Base-by-base conservation (phyloP, 2,329 filamentous ascomycete genomes). In the Xylaria sp. region DNA sequence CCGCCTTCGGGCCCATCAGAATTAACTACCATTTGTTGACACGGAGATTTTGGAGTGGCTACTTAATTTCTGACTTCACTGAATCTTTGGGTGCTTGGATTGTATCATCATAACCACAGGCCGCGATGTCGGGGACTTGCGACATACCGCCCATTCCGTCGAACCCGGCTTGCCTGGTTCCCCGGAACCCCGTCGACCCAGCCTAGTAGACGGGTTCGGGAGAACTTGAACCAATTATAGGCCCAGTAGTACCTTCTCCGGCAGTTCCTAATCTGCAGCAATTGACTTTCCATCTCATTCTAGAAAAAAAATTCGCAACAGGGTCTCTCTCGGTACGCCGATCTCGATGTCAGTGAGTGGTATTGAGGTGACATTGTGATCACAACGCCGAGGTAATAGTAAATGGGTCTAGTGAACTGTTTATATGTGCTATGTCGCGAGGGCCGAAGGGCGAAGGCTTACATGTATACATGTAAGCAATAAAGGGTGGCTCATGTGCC, bases 231-330 rank as follows among this genome's bases (percentile, higher is more conserved):
- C 65, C 66, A 68, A 68, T 68, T 53, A 59, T 39, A 58, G 58
- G 43, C 63, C 32, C 65, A 52, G 56, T n/a, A 62, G 45, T 30
- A 32, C 41, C 56, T 59, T 46, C 46, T 41, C 62, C 63, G 66
- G 66, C 63, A 68, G 45, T 68, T 66, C 66, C 61, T 68, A 45
- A 62, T 62, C 58, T 59, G 66, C 66, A 66, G 25, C 36, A 25
- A 28, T 55, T 34, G 8, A 46, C 36, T 48, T 68, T 68, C 66
- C 30, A 66, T 48, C 45, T 13, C 58, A 62, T 68, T 68, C 66
- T 62, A 68, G 66, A 68, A 68, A 43, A 46, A 41, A 36, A n/a
- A n/a, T n/a, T 65, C 36, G 32, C 52, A 48, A 32, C n/a, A 53
- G 48, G 52, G 23, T 46, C 20, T 39, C n/a, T 60, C 25, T 60